Conservation (phyloP, 2,329 filamentous ascomycete species). For the Hymenoscyphus salicellus region DNA sequence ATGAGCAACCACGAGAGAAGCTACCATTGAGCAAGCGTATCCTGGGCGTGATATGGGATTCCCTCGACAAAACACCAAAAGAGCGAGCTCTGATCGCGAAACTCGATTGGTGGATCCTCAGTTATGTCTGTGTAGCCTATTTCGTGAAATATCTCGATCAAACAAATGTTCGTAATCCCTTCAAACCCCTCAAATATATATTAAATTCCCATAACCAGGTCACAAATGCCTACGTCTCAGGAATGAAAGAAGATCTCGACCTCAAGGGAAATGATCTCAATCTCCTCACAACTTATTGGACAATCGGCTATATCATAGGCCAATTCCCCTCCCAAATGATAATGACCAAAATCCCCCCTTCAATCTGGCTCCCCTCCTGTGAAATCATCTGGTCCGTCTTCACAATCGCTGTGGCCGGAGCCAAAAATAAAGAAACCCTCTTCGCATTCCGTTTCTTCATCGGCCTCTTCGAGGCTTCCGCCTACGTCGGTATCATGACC, state of each 20-base stretch:
- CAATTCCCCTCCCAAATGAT: conserved; percentile 33
- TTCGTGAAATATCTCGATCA: conserved; percentile 23
- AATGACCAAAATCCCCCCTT: conserved; percentile 47
- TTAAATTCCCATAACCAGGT: neutral
- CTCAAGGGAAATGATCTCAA: conserved; percentile 51
- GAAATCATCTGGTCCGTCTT: conserved; percentile 50
- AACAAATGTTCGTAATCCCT: conserved; percentile 11
- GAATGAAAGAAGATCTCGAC: conserved; percentile 49
- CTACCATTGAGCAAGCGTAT: conserved; percentile 16
- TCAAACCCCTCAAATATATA: neutral
- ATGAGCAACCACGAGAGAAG: conserved; percentile 7
- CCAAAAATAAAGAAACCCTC: conserved; percentile 49
- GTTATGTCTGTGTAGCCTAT: conserved; percentile 42
- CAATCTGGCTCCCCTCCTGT: conserved; percentile 58
- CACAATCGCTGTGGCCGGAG: conserved; percentile 41
- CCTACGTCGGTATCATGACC: conserved; percentile 50
- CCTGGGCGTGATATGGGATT: conserved; percentile 26
- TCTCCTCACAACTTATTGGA: conserved; percentile 52
- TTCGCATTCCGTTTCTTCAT: conserved; percentile 56
- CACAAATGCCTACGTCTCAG: conserved; percentile 45
- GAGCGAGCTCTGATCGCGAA: conserved; percentile 35
- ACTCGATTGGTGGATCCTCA: conserved; percentile 47
- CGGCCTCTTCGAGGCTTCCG: conserved; percentile 50
- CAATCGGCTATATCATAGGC: conserved; percentile 51
- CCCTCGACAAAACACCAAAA: conserved; percentile 15